Base-by-base conservation (phyloP, 257 asterid genomes). In the Verbascum thapsus region DNA sequence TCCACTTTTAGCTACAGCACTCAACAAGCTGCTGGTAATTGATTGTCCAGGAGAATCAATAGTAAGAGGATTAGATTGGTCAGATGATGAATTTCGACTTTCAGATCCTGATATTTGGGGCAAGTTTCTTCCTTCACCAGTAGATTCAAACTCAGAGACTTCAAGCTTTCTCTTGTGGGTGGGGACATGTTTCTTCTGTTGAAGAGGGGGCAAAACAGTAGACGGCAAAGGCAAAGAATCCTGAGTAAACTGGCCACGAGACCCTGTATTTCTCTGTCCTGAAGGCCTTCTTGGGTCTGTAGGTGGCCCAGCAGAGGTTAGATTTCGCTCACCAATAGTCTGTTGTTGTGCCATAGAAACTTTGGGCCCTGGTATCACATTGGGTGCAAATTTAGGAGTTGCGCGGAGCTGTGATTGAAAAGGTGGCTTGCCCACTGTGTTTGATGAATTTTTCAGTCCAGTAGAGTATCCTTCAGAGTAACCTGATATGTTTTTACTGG, bases 281-380 rank as follows among this genome's bases (percentile, higher is more conserved):
- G 69, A 77, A 65, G 81, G 71, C 55, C 63, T 73, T 69, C 86
- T 78, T 17, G 87, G 77, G 74, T 76, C 91, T 5, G 72, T 64
- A 63, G 70, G 86, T 68, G 70, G 75, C 20, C 69, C 69, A 6
- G 52, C 23, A 22, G 72, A 63, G 17, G 56, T 41, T n/a, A 68
- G 80, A 44, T 74, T 74, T 43, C 66, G 76, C 37, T 75, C 86
- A 38, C 66, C 76, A 22, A 45, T 71, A 66, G 73, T 32, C 64
- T 70, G 85, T 17, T 55, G 86, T 54, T 58, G 80, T 48, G 69
- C 64, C 22, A 61, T 2, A 9, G 83, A 37, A 63, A 64, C 64
- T 48, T 45, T 63, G 58, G 77, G 55, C 34, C 73, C 74, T 41
- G 69, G 51, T 35, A 65, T 48, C 45, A 67, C 69, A 71, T 59